A percentile compares a stretch with the other conserved stretches of the same genome.
Evolutionary conservation across 208 protist genomes (phyloP).

Genomic region (Tetramitus jugosus): DNA sequence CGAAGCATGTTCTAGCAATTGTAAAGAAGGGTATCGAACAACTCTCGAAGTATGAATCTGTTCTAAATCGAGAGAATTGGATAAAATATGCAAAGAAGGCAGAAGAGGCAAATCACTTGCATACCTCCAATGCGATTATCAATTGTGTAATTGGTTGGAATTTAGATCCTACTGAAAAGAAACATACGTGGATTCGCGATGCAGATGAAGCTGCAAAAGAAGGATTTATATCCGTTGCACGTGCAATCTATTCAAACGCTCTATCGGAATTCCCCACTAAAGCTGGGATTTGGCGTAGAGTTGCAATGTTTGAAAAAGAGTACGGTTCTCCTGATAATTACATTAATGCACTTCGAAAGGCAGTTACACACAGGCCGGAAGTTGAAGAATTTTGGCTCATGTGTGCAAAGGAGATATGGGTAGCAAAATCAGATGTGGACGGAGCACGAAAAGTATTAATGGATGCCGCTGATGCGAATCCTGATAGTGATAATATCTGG

Average conservation of each 20-base stretch:
- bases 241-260: conserved; percentile 62
- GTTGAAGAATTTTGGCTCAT: conserved; percentile 77
- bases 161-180: conserved; percentile 61
- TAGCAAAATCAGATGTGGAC: conserved; percentile 46
- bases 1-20: conserved; percentile 30
- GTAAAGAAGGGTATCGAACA: conserved; percentile 33
- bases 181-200: conserved; percentile 65
- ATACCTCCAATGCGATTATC: conserved; percentile 58
- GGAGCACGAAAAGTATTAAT: conserved; percentile 53
- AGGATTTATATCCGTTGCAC: conserved; percentile 40
- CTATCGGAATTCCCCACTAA: conserved; percentile 57
- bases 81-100: conserved; percentile 58
- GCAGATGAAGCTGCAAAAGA: conserved; percentile 41
- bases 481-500: conserved; percentile 65
- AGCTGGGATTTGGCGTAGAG: conserved; percentile 60
- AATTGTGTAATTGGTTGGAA: conserved; percentile 40
- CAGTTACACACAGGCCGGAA: conserved; percentile 60
- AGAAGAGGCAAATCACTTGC: conserved; percentile 42
- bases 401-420: conserved; percentile 68
- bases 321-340: conserved; percentile 33
- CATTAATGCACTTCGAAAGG: conserved; percentile 46
- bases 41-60: conserved; percentile 32
- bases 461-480: conserved; percentile 35
- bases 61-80: conserved; percentile 65
- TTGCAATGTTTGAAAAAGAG: conserved; percentile 60